These are phyloP conservation scores for Gymnopus androsaceus DNA, from an alignment of 1,284 basidiomycete genomes.

Conservation along the genomic window DNA sequence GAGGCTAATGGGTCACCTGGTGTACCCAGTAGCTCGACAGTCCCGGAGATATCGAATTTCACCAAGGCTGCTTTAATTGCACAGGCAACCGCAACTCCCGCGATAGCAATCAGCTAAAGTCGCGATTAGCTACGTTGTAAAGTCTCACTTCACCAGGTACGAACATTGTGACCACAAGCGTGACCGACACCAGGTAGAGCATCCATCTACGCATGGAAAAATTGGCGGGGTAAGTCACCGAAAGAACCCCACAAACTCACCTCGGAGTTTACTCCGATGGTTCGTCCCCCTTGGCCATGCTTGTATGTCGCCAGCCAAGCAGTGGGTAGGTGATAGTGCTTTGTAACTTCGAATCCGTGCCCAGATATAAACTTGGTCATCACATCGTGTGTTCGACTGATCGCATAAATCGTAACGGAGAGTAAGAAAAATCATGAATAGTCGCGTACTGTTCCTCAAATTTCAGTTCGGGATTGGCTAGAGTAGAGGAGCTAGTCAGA, in stretches of 20 bases:
- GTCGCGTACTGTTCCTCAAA: conserved; percentile 55
- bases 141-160: too few species aligned
- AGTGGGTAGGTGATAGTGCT: conserved; percentile 61
- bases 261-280: conserved; percentile 76
- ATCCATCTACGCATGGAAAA: conserved; percentile 44
- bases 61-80: conserved; percentile 44
- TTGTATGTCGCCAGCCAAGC: conserved; percentile 72
- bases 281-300: conserved; percentile 56
- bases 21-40: conserved; percentile 72
- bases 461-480: conserved; percentile 62
- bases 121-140: too few species aligned
- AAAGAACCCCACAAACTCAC: conserved; percentile 30
- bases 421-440: background rate
- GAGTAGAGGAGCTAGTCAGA: background rate
- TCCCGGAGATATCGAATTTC: conserved; percentile 60
- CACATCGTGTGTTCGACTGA: conserved; percentile 55
- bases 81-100: conserved; percentile 71
- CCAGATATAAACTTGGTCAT: conserved; percentile 57
- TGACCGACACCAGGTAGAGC: conserved; percentile 60
- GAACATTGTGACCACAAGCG: conserved; percentile 80
- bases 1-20: too few species aligned
- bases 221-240: background rate
- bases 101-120: conserved; percentile 76
- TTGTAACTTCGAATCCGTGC: conserved; percentile 61
- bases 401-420: background rate